Evolutionary conservation across 805 yeast species (phyloP).

Genomic region (Candida nitratophila): DNA sequence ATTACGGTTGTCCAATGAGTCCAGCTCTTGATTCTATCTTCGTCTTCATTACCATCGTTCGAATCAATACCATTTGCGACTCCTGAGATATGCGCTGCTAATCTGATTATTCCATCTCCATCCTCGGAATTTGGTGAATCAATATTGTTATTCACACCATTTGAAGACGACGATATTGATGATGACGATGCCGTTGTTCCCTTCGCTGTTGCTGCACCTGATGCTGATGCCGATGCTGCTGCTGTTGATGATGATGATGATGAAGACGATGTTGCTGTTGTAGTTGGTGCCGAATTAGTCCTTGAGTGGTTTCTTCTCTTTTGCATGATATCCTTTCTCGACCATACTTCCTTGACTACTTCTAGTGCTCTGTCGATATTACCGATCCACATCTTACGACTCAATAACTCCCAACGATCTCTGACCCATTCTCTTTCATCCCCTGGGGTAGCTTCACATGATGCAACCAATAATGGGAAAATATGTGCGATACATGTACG

Average conservation of each 20-base stretch:
- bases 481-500: slow-evolving; percentile 53
- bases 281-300: no score
- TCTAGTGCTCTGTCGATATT: slow-evolving; percentile 60
- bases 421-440: slow-evolving; percentile 60
- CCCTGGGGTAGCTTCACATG: slow-evolving; percentile 54
- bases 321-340: slow-evolving; percentile 43
- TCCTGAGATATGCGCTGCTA: slow-evolving; percentile 30
- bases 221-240: neutral
- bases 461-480: slow-evolving; percentile 56
- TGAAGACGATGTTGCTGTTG: neutral
- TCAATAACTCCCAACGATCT: slow-evolving; percentile 47
- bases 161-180: neutral
- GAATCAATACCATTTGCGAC: slow-evolving; percentile 37
- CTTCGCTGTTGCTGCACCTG: neutral
- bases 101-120: slow-evolving; percentile 3
- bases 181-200: neutral
- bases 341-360: slow-evolving; percentile 69
- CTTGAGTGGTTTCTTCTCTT: slow-evolving; percentile 5
- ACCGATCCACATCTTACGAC: slow-evolving; percentile 55
- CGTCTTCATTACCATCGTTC: slow-evolving; percentile 25
- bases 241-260: neutral
- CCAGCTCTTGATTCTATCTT: slow-evolving; percentile 37
- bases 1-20: slow-evolving; percentile 64
- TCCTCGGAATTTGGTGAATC: slow-evolving; percentile 1
- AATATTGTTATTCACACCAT: neutral